Conservation (phyloP, 1,139 yeast genomes). For the Zhuliangozyma blackwelliae region DNA sequence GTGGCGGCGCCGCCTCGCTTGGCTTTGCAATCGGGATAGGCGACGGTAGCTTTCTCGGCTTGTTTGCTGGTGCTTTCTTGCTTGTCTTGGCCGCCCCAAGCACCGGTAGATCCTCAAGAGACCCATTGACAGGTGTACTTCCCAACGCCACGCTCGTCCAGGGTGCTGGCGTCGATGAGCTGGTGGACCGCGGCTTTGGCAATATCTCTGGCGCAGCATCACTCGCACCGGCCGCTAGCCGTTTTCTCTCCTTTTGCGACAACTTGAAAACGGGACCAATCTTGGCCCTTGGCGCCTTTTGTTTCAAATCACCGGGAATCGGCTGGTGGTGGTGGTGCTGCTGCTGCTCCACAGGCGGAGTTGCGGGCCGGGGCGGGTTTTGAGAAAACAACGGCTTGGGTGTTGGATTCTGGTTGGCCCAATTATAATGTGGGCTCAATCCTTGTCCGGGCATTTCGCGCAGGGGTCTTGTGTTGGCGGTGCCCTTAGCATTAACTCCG, state of each 20-base stretch:
- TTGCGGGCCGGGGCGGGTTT: conserved; percentile 6
- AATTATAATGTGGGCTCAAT: conserved; percentile 27
- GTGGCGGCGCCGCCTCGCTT: not conserved
- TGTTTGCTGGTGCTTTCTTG: conserved; percentile 1
- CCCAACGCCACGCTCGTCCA: conserved; percentile 4
- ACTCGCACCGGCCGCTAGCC: conserved; percentile 14
- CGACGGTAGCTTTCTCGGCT: no score
- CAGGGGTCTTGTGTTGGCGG: conserved; percentile 3
- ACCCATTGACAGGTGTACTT: not conserved
- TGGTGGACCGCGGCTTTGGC: not conserved
- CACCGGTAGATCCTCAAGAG: conserved; percentile 9
- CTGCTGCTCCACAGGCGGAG: not conserved
- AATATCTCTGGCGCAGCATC: conserved; percentile 1
- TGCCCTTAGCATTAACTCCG: conserved; percentile 1
- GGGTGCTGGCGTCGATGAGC: conserved; percentile 5
- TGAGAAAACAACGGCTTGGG: conserved; percentile 10
- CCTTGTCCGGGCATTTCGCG: conserved; percentile 8
- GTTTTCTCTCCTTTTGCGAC: conserved; percentile 53
- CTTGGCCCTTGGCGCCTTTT: conserved; percentile 22
- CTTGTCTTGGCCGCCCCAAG: conserved; percentile 9
- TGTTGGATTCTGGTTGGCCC: conserved; percentile 23
- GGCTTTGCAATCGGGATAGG: not conserved
- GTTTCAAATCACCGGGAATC: conserved; percentile 6
- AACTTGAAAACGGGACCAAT: conserved; percentile 34
- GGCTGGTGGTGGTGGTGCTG: conserved; percentile 4